Conservation (phyloP, 176 grass and related monocot species). For the Calamus simplicifolius region DNA sequence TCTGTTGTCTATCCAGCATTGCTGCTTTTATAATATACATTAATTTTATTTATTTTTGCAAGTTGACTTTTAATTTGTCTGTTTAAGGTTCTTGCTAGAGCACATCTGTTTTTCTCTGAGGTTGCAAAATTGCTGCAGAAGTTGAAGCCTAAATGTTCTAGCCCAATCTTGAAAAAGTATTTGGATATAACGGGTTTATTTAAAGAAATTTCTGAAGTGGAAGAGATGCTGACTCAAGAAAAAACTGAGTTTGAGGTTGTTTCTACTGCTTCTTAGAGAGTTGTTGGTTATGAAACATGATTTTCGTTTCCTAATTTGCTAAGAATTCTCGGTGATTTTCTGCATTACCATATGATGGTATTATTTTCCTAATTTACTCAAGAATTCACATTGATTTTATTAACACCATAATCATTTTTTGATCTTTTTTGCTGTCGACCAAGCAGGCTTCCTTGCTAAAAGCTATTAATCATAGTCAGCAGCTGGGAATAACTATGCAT, state of each 20-base stretch:
- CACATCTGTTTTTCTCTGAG: conserved; percentile 55
- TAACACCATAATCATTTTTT: too few relatives aligned
- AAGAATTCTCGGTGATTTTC: background rate
- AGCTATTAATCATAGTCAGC: conserved; percentile 33
- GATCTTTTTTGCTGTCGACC: background rate
- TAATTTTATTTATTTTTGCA: background rate
- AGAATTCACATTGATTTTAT: too few relatives aligned
- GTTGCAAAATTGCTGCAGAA: conserved; percentile 33
- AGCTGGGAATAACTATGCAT: conserved; percentile 20
- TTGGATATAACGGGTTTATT: conserved; percentile 12
- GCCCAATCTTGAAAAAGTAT: conserved; percentile 5
- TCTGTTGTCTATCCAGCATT: background rate
- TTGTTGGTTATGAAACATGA: too few relatives aligned
- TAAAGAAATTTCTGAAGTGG: conserved; percentile 43
- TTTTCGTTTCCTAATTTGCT: background rate
- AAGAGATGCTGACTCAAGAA: conserved; percentile 59
- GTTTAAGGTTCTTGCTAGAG: conserved; percentile 62
- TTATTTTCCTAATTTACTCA: too few relatives aligned
- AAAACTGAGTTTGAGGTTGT: conserved; percentile 68
- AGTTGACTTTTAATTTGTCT: conserved; percentile 18
- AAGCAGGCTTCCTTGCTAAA: conserved; percentile 44
- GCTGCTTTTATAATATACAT: background rate
- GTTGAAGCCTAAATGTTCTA: conserved; percentile 33
- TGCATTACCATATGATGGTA: too few relatives aligned
- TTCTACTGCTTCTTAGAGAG: too few relatives aligned